Evolutionary conservation across 208 protist species (phyloP).

Genomic region (Crithidia fasciculata): DNA sequence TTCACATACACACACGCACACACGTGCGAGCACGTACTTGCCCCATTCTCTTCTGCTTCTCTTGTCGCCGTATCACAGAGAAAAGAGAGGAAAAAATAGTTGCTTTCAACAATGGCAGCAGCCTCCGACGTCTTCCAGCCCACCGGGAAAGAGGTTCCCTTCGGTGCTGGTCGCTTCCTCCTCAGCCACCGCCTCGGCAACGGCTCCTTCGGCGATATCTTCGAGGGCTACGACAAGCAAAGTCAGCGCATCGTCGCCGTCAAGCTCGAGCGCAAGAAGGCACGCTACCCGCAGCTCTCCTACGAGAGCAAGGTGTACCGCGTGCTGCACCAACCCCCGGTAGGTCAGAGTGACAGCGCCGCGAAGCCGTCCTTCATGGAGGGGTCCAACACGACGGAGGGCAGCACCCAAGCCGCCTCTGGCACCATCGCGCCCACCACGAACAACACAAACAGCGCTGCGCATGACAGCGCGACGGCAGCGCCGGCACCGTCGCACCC

Average conservation of each 20-base stretch:
- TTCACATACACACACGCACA: no score
- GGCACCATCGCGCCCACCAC: neutral
- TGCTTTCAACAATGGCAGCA: neutral
- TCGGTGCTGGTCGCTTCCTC: slow-evolving; percentile 63
- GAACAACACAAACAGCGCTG: neutral
- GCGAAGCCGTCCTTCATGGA: slow-evolving; percentile 26
- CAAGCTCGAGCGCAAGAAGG: slow-evolving; percentile 91
- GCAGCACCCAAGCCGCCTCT: slow-evolving; percentile 15
- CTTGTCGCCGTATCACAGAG: no score
- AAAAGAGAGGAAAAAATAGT: neutral
- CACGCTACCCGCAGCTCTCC: slow-evolving; percentile 95
- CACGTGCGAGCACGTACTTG: no score
- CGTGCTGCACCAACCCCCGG: slow-evolving; percentile 68
- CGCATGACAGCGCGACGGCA: neutral
- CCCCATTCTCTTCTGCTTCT: no score
- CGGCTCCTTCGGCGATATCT: slow-evolving; percentile 99
- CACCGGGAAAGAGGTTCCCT: slow-evolving; percentile 51
- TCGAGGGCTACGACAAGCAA: slow-evolving; percentile 85
- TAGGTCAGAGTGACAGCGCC: slow-evolving; percentile 42
- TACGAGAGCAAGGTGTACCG: slow-evolving; percentile 96
- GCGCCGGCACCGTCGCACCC: neutral
- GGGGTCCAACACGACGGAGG: slow-evolving; percentile 5
- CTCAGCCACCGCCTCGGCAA: slow-evolving; percentile 90
- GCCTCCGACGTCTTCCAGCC: slow-evolving; percentile 18
- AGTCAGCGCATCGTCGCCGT: slow-evolving; percentile 61